These are phyloP conservation scores for Biancaea sappan DNA, from an alignment of 306 rosid genomes.

Conservation along the genomic window DNA sequence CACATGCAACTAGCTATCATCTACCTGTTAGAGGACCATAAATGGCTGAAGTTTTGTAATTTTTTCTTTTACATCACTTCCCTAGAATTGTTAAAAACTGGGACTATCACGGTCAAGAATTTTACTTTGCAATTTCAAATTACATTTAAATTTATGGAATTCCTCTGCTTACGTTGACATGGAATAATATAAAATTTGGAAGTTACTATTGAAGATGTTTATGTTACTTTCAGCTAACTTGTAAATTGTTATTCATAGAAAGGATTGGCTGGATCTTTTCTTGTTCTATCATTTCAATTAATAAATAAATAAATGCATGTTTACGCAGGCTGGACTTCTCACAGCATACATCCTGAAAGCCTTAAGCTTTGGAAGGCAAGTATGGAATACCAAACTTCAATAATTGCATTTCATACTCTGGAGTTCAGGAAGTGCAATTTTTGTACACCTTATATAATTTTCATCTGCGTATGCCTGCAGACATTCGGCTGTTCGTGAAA, in stretches of 20 bases:
- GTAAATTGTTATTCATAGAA: neutral
- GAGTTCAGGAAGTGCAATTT: neutral
- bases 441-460: constrained; percentile 4
- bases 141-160: neutral
- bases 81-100: neutral
- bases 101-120: neutral
- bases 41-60: neutral
- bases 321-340: constrained; percentile 71
- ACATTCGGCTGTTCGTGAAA: constrained; percentile 86
- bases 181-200: constrained; percentile 8
- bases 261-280: neutral
- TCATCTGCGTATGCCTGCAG: constrained; percentile 46
- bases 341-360: constrained; percentile 75
- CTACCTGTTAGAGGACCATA: neutral
- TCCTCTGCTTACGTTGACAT: neutral
- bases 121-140: neutral
- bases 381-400: constrained; percentile 8
- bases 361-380: constrained; percentile 73
- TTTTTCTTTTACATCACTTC: neutral
- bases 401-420: neutral
- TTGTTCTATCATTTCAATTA: neutral
- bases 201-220: neutral
- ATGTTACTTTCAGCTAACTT: neutral
- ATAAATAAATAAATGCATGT: constrained; percentile 18
- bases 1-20: constrained; percentile 13